Conservation (phyloP, 805 yeast species). For the Kodamaea hsintzibuensis region DNA sequence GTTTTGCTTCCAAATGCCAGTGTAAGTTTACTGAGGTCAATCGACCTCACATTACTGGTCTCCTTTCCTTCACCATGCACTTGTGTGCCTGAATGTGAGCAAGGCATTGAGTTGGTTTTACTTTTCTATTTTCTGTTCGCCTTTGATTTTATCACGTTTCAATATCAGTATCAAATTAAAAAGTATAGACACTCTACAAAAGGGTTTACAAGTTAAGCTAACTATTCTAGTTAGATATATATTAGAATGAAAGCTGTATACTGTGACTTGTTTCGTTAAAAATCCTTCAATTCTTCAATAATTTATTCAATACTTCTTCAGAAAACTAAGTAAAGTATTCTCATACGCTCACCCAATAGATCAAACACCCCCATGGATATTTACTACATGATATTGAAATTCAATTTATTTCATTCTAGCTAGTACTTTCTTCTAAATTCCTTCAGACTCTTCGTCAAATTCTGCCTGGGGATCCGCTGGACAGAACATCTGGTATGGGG, state of each 20-base stretch:
- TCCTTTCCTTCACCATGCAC: not conserved
- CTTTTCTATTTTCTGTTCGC: not conserved
- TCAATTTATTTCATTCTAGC: not conserved
- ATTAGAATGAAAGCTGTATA: too few relatives aligned
- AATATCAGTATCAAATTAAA: too few relatives aligned
- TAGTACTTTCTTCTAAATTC: not conserved
- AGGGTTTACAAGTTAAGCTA: too few relatives aligned
- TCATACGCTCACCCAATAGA: too few relatives aligned
- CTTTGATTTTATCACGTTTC: not conserved
- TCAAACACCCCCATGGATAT: too few relatives aligned
- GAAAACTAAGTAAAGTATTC: too few relatives aligned
- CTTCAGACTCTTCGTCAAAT: not conserved
- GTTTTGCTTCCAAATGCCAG: not conserved
- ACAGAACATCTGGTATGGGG: slow-evolving; percentile 18
- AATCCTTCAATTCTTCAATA: too few relatives aligned
- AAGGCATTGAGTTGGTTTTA: not conserved
- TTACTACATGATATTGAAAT: too few relatives aligned
- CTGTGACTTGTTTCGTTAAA: too few relatives aligned
- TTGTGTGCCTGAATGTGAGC: not conserved
- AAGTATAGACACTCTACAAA: too few relatives aligned
- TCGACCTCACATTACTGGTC: not conserved
- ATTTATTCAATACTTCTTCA: too few relatives aligned
- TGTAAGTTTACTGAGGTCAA: not conserved
- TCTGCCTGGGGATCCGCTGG: not conserved
- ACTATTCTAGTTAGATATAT: too few relatives aligned